A percentile compares a stretch with the other conserved stretches of the same genome.
Conservation (phyloP, 2,329 filamentous ascomycete genomes). For the Paracorniculantispora psalliotae region DNA sequence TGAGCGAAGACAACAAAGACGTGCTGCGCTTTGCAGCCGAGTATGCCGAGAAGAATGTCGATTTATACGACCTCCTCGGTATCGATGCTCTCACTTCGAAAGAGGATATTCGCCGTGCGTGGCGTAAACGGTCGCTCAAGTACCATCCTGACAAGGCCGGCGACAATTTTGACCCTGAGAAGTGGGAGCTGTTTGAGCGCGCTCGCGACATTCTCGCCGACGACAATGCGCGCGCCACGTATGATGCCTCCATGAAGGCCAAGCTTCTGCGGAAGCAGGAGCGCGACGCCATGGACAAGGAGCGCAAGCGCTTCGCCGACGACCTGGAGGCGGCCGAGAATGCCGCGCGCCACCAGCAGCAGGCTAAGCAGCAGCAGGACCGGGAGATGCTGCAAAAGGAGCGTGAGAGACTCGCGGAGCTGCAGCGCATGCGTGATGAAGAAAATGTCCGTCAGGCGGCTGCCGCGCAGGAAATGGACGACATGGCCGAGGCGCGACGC, state of each 20-base stretch:
- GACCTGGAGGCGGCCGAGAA: slow-evolving; percentile 77
- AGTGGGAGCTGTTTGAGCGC: slow-evolving; percentile 80
- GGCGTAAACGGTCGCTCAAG: slow-evolving; percentile 78
- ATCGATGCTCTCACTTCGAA: slow-evolving; percentile 60
- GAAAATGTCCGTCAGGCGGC: slow-evolving; percentile 30
- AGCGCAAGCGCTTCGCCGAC: slow-evolving; percentile 73
- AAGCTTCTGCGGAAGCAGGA: slow-evolving; percentile 64
- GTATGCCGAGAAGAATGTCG: slow-evolving; percentile 56
- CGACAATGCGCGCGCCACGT: slow-evolving; percentile 63
- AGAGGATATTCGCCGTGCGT: slow-evolving; percentile 75
- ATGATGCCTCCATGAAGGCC: slow-evolving; percentile 72
- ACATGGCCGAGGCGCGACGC: slow-evolving; percentile 32
- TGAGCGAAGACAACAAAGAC: slow-evolving; percentile 40
- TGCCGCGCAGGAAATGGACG: slow-evolving; percentile 35
- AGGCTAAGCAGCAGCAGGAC: slow-evolving; percentile 35
- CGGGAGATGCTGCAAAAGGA: slow-evolving; percentile 34
- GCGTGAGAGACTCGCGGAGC: slow-evolving; percentile 31
- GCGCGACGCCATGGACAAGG: slow-evolving; percentile 67
- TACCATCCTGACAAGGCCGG: slow-evolving; percentile 92
- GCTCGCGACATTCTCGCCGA: slow-evolving; percentile 81
- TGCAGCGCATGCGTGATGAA: slow-evolving; percentile 33
- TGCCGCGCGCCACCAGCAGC: slow-evolving; percentile 56
- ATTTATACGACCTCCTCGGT: slow-evolving; percentile 74
- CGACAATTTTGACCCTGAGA: slow-evolving; percentile 66
- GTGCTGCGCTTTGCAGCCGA: slow-evolving; percentile 51